Evolutionary conservation across 1,139 yeast genomes (phyloP).

Genomic region (Suhomyces terraborum): DNA sequence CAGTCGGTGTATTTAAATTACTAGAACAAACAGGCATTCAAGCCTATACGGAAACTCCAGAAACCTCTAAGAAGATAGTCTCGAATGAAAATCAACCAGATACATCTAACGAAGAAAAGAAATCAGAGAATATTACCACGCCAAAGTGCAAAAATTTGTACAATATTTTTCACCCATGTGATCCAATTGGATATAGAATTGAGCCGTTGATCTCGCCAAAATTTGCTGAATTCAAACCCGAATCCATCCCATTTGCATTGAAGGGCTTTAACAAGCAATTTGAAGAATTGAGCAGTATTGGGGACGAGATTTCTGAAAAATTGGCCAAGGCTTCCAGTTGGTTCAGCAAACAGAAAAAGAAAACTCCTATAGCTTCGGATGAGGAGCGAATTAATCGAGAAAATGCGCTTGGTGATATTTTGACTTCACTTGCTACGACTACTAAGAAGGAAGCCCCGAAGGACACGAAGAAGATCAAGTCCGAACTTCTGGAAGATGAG

Average conservation of each 20-base stretch:
- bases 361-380: constrained; percentile 15
- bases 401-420: constrained; percentile 49
- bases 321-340: constrained; percentile 48
- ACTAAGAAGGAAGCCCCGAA: constrained; percentile 23
- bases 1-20: constrained; percentile 82
- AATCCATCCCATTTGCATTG: constrained; percentile 57
- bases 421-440: constrained; percentile 34
- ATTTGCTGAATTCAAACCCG: constrained; percentile 61
- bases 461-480: constrained; percentile 21
- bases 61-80: background rate
- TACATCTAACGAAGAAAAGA: background rate
- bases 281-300: constrained; percentile 39
- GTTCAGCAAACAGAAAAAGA: constrained; percentile 32
- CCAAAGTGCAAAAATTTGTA: constrained; percentile 66
- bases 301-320: constrained; percentile 49
- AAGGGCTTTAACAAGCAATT: constrained; percentile 49
- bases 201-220: constrained; percentile 72
- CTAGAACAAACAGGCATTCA: constrained; percentile 57
- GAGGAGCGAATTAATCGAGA: constrained; percentile 33
- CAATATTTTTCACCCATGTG: constrained; percentile 85
- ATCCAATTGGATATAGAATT: constrained; percentile 82
- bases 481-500: constrained; percentile 29
- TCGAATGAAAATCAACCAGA: constrained; percentile 1
- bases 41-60: constrained; percentile 1
- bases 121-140: constrained; percentile 21